These are phyloP conservation scores for Hanseniaspora singularis DNA, from an alignment of 805 yeast species.

Conservation along the genomic window DNA sequence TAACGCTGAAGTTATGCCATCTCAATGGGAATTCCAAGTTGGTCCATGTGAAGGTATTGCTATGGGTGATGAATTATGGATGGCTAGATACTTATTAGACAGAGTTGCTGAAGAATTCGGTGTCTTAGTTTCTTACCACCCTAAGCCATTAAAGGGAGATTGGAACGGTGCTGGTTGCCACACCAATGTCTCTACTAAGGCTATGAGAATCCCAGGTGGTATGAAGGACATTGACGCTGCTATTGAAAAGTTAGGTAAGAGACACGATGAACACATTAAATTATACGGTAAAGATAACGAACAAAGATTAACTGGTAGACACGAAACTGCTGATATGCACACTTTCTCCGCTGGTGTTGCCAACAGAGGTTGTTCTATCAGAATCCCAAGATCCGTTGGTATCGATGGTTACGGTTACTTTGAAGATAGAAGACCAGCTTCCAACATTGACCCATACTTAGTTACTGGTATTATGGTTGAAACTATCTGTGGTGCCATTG, in stretches of 20 bases:
- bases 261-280: constrained; percentile 93
- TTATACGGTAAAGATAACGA: constrained; percentile 94
- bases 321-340: constrained; percentile 93
- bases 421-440: constrained; percentile 99
- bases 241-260: constrained; percentile 81
- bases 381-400: constrained; percentile 98
- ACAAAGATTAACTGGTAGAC: constrained; percentile 91
- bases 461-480: constrained; percentile 97
- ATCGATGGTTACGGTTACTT: constrained; percentile 97
- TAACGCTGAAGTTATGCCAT: constrained; percentile 99
- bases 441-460: constrained; percentile 97
- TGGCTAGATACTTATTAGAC: constrained; percentile 82
- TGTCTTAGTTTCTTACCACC: constrained; percentile 96
- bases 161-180: constrained; percentile 99
- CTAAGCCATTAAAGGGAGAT: constrained; percentile 97
- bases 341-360: constrained; percentile 94
- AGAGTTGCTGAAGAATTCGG: constrained; percentile 98
- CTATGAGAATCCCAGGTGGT: constrained; percentile 92
- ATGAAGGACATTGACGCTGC: constrained; percentile 89
- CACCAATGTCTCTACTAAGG: constrained; percentile 89
- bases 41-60: constrained; percentile 93
- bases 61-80: constrained; percentile 97
- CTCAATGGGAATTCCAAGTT: constrained; percentile 99
- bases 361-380: constrained; percentile 97
- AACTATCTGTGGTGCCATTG: constrained; percentile 88